Base-by-base conservation (phyloP, 2,329 filamentous ascomycete species). In the Diaporthe batatas region DNA sequence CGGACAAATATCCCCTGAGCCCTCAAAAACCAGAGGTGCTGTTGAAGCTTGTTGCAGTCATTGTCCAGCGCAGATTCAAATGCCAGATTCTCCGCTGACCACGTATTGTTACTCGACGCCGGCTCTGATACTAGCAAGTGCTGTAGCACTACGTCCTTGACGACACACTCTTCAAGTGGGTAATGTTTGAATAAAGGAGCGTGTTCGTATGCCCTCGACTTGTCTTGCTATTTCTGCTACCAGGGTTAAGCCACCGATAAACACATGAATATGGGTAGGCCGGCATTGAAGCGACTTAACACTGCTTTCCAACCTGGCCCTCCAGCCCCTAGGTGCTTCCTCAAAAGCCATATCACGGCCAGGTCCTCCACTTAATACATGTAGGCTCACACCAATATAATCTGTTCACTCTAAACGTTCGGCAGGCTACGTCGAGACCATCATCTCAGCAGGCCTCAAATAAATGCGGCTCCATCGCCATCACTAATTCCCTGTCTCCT, bases 391-490 rank as follows among this genome's bases (percentile, higher is more conserved):
- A 32, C 23, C 32, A 53, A 44, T 44, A 58, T 21, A 34, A 39
- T 11, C n/a, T 42, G 7, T 29, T 53, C 44, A 39, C 21, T 10
- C 29, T 6, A n/a, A 4, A 2, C 10, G 21, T 23, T 39, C 21
- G 25, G 6, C 34, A 54, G 49, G 16, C 18, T 18, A 25, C 7
- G 12, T n/a, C n/a, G 3, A 21, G 16, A 64, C 47, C 47, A n/a
- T n/a, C 6, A 14, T 12, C 12, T 7, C n/a, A 51, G 18, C 6
- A 12, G 21, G 2, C 54, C 12, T 74, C 58, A 75, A 18, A 75
- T 12, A 47, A 75, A 74, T 25, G 74, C 68, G 14, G 59, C 39
- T 21, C 58, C 47, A 14, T 74, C 74, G 29, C 59, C 74, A 29
- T 49, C 42, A 14, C 69, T 68, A 7, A 23, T 32, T 42, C 36